phyloP scores from a whole-genome alignment of 768 basidiomycete genomes.

The Lactarius hatsudake region DNA sequence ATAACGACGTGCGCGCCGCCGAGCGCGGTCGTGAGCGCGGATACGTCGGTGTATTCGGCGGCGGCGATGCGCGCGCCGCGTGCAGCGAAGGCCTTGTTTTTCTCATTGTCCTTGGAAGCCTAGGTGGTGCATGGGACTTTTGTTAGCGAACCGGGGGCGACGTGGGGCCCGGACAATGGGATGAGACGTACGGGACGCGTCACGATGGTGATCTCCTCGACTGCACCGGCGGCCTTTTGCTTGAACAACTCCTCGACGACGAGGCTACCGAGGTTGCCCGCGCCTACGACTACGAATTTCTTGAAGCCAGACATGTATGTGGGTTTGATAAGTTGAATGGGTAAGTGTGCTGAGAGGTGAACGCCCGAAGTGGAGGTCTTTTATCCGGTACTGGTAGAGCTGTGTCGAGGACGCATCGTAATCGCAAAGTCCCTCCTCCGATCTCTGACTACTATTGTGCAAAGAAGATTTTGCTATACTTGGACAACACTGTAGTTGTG shows the following conservation, averaged over 20 bases:
- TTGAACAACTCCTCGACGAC: conserved; percentile 27
- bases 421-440: not conserved
- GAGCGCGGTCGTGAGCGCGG: conserved; percentile 22
- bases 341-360: not conserved
- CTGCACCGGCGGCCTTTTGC: conserved; percentile 19
- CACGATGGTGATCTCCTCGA: conserved; percentile 21
- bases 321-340: not conserved
- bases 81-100: conserved; percentile 13
- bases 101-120: conserved; percentile 14
- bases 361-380: not conserved
- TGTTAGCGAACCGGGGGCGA: too few species aligned
- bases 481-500: too few species aligned
- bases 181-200: conserved; percentile 22
- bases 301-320: conserved; percentile 21
- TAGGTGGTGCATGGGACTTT: not conserved
- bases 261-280: conserved; percentile 25
- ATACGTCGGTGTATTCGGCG: conserved; percentile 17
- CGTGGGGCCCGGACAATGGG: too few species aligned
- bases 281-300: conserved; percentile 24
- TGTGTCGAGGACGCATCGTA: not conserved
- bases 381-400: not conserved
- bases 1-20: conserved; percentile 25
- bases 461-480: not conserved
- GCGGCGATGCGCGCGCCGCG: conserved; percentile 20
- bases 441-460: not conserved